These are phyloP conservation scores for Starmerella sirachaensis DNA, from an alignment of 805 yeast genomes.

Conservation along the genomic window DNA sequence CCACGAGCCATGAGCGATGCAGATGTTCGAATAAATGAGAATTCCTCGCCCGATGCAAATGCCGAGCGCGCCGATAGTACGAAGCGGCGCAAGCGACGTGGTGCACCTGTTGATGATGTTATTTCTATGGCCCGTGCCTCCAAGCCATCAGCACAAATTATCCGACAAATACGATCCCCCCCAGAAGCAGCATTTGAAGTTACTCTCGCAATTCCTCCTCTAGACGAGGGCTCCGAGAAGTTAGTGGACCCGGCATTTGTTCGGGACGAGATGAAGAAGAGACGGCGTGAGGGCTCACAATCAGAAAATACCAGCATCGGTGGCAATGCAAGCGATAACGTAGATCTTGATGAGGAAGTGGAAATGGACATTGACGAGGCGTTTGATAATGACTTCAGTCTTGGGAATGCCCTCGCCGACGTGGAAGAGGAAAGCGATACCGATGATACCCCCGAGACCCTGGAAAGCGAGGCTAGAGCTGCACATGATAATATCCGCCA, in stretches of 20 bases:
- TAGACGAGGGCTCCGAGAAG: constrained; percentile 6
- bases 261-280: constrained; percentile 15
- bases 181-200: neutral
- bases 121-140: constrained; percentile 8
- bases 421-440: constrained; percentile 9
- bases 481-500: constrained; percentile 8
- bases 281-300: too few species aligned
- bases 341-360: constrained; percentile 2
- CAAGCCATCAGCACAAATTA: constrained; percentile 6
- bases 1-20: constrained; percentile 8
- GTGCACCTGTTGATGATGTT: constrained; percentile 14
- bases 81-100: neutral
- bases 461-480: constrained; percentile 9
- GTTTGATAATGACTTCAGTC: neutral
- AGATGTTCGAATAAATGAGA: neutral
- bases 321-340: neutral
- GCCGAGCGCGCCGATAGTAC: neutral
- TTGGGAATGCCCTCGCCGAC: neutral
- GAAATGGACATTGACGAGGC: constrained; percentile 4
- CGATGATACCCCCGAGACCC: constrained; percentile 14
- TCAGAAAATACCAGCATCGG: neutral
- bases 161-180: neutral
- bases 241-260: constrained; percentile 15
- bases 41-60: constrained; percentile 1
- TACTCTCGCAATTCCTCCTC: too few species aligned